phyloP scores from a whole-genome alignment of 1,284 basidiomycete species.

The Ustilago loliicola region DNA sequence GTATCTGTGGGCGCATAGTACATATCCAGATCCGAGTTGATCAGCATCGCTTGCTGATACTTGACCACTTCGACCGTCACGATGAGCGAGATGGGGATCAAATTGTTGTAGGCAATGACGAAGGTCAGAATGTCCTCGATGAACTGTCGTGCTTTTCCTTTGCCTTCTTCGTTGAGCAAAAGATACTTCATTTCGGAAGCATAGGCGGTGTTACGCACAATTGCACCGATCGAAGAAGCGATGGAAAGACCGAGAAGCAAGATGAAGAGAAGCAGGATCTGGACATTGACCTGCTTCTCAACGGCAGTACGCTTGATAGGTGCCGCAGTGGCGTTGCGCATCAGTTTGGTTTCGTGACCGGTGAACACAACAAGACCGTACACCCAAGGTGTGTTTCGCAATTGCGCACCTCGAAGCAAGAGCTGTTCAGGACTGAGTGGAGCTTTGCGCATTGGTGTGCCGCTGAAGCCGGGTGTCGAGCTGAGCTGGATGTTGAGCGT shows the following conservation, averaged over 20 bases:
- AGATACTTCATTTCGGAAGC: conserved; percentile 63
- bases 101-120: conserved; percentile 98
- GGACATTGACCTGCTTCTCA: conserved; percentile 93
- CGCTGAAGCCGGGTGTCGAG: conserved; percentile 64
- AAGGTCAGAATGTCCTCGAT: conserved; percentile 92
- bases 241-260: conserved; percentile 88
- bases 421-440: conserved; percentile 96
- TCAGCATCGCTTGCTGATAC: conserved; percentile 94
- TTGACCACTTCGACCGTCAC: conserved; percentile 99
- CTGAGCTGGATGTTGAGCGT: conserved; percentile 75
- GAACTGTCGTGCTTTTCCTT: conserved; percentile 69
- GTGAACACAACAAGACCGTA: conserved; percentile 95
- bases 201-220: conserved; percentile 74
- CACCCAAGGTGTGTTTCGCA: conserved; percentile 96
- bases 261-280: conserved; percentile 95
- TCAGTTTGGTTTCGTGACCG: conserved; percentile 97
- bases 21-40: conserved; percentile 85
- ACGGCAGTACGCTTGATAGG: conserved; percentile 97
- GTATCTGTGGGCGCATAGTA: conserved; percentile 96
- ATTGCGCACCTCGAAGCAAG: conserved; percentile 91
- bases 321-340: conserved; percentile 89
- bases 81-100: conserved; percentile 98
- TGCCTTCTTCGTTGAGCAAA: conserved; percentile 64
- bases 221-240: conserved; percentile 91
- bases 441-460: conserved; percentile 72